These are phyloP conservation scores for Anthracocystis panici-leucophaei DNA, from an alignment of 1,284 basidiomycete species.

Conservation along the genomic window DNA sequence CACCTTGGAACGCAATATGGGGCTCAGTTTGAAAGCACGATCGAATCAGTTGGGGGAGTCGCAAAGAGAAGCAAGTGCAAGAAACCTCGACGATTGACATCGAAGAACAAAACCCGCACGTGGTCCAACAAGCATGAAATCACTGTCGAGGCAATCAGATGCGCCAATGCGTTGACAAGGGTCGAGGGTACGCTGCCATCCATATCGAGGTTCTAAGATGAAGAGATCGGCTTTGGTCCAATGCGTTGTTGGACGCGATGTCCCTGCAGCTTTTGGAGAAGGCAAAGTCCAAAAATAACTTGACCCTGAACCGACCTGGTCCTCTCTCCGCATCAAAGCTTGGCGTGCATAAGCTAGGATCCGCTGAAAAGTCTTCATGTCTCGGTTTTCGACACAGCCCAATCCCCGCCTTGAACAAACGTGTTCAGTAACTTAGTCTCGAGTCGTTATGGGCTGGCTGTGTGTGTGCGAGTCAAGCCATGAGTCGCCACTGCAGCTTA, in stretches of 20 bases:
- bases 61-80: too few relatives aligned
- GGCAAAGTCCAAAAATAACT: background rate
- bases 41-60: too few relatives aligned
- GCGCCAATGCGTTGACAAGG: too few relatives aligned
- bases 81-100: too few relatives aligned
- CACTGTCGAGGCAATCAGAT: background rate
- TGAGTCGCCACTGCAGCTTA: background rate
- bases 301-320: background rate
- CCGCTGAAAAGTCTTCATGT: background rate
- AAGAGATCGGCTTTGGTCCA: too few relatives aligned
- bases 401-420: background rate
- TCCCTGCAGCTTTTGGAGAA: background rate
- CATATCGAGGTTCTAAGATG: too few relatives aligned
- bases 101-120: slow-evolving; percentile 2
- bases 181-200: too few relatives aligned
- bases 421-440: background rate
- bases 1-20: too few relatives aligned
- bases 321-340: background rate
- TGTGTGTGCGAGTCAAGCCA: too few relatives aligned
- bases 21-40: too few relatives aligned
- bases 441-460: too few relatives aligned
- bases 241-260: too few relatives aligned
- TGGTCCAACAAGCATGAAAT: slow-evolving; percentile 3
- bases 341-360: slow-evolving; percentile 1
- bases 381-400: slow-evolving; percentile 3